phyloP scores from a whole-genome alignment of 345 rosid species.

The Crucihimalaya himalaica region DNA sequence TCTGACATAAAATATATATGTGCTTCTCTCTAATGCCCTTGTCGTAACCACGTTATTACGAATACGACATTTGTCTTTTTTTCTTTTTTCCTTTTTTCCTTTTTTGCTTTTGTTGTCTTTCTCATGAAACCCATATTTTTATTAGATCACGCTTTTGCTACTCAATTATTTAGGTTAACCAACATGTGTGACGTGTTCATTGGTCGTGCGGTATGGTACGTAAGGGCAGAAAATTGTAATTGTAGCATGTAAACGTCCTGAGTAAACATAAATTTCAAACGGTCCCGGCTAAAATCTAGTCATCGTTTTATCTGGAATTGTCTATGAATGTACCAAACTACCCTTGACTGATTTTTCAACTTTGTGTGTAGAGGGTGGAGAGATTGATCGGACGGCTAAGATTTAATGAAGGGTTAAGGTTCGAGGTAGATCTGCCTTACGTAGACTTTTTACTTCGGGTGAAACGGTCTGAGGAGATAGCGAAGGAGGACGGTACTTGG shows the following conservation, averaged over 20 bases:
- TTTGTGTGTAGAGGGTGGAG: constrained; percentile 46
- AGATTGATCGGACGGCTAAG: constrained; percentile 59
- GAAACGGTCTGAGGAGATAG: constrained; percentile 57
- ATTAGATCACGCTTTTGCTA: constrained; percentile 24
- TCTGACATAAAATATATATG: constrained; percentile 53
- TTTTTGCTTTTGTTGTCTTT: constrained; percentile 18
- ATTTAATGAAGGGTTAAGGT: constrained; percentile 52
- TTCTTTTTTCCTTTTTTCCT: background rate
- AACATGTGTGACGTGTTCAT: constrained; percentile 29
- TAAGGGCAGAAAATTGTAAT: constrained; percentile 43
- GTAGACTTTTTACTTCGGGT: constrained; percentile 77
- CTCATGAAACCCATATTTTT: constrained; percentile 24
- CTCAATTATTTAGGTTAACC: constrained; percentile 38
- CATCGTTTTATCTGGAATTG: constrained; percentile 49
- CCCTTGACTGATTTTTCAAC: constrained; percentile 27
- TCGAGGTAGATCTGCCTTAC: constrained; percentile 63
- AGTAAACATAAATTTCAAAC: constrained; percentile 36
- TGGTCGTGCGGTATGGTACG: constrained; percentile 23
- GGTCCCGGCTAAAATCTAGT: constrained; percentile 62
- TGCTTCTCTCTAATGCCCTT: constrained; percentile 36
- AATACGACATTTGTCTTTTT: constrained; percentile 31
- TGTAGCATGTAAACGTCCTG: background rate
- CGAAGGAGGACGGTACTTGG: constrained; percentile 71
- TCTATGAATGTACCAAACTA: constrained; percentile 24
- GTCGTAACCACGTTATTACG: constrained; percentile 43